These are phyloP conservation scores for Conringia planisiliqua DNA, from an alignment of 345 rosid genomes.

Conservation along the genomic window DNA sequence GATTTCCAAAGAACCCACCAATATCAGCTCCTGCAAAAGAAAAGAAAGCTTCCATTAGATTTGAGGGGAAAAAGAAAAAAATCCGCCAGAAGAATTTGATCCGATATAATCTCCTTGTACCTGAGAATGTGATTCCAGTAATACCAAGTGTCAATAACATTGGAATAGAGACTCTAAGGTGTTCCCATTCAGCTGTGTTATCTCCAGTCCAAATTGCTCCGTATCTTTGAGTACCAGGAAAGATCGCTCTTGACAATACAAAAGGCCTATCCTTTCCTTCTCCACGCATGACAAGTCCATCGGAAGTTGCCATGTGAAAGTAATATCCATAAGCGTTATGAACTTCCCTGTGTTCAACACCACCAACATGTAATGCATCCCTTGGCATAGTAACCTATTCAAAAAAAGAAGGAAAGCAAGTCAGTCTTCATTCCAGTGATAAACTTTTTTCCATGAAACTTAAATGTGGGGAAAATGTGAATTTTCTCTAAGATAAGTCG, in stretches of 20 bases:
- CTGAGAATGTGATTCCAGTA: slow-evolving; percentile 82
- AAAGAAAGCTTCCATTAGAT: slow-evolving; percentile 3
- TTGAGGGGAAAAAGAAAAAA: background rate
- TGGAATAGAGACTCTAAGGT: slow-evolving; percentile 92
- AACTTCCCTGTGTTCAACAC: slow-evolving; percentile 84
- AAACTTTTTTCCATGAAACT: background rate
- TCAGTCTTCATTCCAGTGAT: background rate
- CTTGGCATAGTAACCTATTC: slow-evolving; percentile 91
- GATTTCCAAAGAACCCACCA: slow-evolving; percentile 98
- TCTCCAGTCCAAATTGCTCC: slow-evolving; percentile 99
- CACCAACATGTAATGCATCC: slow-evolving; percentile 85
- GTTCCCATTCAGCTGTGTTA: slow-evolving; percentile 96
- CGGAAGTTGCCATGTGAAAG: slow-evolving; percentile 98
- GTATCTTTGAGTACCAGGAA: slow-evolving; percentile 94
- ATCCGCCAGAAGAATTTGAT: background rate
- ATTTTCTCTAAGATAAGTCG: background rate
- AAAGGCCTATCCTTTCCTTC: slow-evolving; percentile 91
- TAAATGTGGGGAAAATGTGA: background rate
- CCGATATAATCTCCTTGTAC: slow-evolving; percentile 34
- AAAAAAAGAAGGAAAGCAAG: background rate
- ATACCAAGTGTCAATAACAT: slow-evolving; percentile 92
- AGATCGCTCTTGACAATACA: slow-evolving; percentile 93
- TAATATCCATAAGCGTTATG: slow-evolving; percentile 92
- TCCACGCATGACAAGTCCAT: slow-evolving; percentile 91
- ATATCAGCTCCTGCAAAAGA: slow-evolving; percentile 80